phyloP scores from a whole-genome alignment of 768 basidiomycete genomes.

The Sporobolomyces roseus region DNA sequence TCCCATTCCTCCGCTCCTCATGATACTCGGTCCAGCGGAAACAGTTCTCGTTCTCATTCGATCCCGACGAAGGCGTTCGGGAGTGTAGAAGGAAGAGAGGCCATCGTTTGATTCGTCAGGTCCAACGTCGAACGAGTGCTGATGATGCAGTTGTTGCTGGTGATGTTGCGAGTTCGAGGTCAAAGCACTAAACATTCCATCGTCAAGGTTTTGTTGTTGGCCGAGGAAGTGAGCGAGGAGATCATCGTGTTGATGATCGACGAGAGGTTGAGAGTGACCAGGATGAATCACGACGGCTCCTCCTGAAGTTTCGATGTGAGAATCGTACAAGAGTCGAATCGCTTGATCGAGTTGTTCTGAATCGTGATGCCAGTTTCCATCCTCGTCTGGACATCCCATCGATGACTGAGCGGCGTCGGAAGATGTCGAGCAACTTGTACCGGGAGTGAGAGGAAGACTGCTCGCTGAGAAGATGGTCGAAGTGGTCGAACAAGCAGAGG shows the following conservation, averaged over 20 bases:
- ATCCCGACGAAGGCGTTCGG: conserved; percentile 3
- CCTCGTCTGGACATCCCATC: not conserved
- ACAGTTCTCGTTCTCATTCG: conserved; percentile 11
- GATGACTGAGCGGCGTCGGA: conserved; percentile 15
- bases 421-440: conserved; percentile 11
- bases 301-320: conserved; percentile 13
- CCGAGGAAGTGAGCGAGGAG: conserved; percentile 16
- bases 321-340: conserved; percentile 24
- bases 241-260: conserved; percentile 2
- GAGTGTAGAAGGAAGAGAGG: not conserved
- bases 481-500: conserved; percentile 22
- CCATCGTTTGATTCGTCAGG: conserved; percentile 7
- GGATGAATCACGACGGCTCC: not conserved
- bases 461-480: conserved; percentile 21
- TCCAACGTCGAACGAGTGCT: conserved; percentile 5
- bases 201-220: conserved; percentile 2
- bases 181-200: conserved; percentile 7
- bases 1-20: conserved; percentile 13
- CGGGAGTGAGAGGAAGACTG: conserved; percentile 21
- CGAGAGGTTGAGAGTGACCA: not conserved
- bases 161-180: conserved; percentile 6
- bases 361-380: not conserved
- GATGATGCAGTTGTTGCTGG: not conserved
- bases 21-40: conserved; percentile 9
- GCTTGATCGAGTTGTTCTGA: conserved; percentile 20